A percentile compares a stretch with the other conserved stretches of the same genome.
phyloP scores from a whole-genome alignment of 805 yeast species.

The Candida sithepensis region DNA sequence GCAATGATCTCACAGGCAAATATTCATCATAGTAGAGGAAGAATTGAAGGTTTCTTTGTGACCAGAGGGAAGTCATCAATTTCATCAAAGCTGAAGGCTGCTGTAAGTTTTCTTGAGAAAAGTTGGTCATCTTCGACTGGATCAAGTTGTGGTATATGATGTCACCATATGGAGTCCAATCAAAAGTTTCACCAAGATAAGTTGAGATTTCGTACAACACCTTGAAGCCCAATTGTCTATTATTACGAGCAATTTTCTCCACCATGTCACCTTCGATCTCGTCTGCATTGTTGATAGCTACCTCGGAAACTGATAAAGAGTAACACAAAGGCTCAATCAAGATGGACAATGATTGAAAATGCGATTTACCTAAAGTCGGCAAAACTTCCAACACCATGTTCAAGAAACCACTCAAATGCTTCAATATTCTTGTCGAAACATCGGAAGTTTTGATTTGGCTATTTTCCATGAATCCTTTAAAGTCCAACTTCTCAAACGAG shows the following conservation, averaged over 20 bases:
- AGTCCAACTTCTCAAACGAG: slow-evolving; percentile 54
- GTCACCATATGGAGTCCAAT: slow-evolving; percentile 55
- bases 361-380: slow-evolving; percentile 55
- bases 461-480: slow-evolving; percentile 29
- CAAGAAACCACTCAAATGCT: slow-evolving; percentile 61
- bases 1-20: slow-evolving; percentile 51
- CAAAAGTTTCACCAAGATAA: slow-evolving; percentile 43
- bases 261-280: slow-evolving; percentile 19
- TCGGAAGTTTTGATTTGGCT: slow-evolving; percentile 19
- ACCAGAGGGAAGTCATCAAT: slow-evolving; percentile 59
- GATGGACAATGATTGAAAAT: slow-evolving; percentile 43
- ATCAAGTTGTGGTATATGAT: slow-evolving; percentile 53
- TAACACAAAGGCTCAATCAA: slow-evolving; percentile 57
- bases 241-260: slow-evolving; percentile 48
- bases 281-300: slow-evolving; percentile 26
- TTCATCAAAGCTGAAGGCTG: slow-evolving; percentile 77
- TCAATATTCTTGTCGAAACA: slow-evolving; percentile 34
- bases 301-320: slow-evolving; percentile 52
- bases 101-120: slow-evolving; percentile 75
- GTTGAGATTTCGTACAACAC: slow-evolving; percentile 56
- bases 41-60: slow-evolving; percentile 40
- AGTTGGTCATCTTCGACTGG: slow-evolving; percentile 59
- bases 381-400: slow-evolving; percentile 56
- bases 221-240: slow-evolving; percentile 67
- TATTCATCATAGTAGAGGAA: slow-evolving; percentile 55